Percentiles rank a stretch among this genome's conserved stretches.
Evolutionary conservation across 495 filamentous ascomycete species (phyloP).

Genomic region (Parachaetomium inaequale): DNA sequence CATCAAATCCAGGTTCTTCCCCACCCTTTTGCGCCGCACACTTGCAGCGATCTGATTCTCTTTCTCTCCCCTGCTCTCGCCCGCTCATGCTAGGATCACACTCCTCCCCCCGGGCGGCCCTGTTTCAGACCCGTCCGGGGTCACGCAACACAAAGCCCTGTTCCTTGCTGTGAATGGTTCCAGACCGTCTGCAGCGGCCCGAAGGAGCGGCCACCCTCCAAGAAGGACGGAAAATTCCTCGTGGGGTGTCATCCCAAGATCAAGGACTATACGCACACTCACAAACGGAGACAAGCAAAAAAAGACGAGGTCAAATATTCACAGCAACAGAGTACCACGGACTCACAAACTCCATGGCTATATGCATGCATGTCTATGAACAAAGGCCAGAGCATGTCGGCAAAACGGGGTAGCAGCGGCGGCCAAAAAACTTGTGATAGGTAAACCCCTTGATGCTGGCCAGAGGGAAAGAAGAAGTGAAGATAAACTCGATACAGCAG

Average conservation of each 20-base stretch:
- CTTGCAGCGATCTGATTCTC: not conserved
- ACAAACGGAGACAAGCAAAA: not conserved
- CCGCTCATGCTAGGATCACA: not conserved
- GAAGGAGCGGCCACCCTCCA: not conserved
- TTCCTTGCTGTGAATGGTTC: not conserved
- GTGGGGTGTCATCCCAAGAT: not conserved
- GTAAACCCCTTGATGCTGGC: not conserved
- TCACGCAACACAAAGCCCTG: not conserved
- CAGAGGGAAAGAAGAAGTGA: constrained; percentile 3
- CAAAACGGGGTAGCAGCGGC: not conserved
- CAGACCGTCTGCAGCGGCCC: constrained; percentile 5
- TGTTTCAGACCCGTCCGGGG: constrained; percentile 6
- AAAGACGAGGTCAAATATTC: not conserved
- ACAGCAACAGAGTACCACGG: not conserved
- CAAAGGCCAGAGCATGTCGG: not conserved
- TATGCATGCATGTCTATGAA: constrained; percentile 4
- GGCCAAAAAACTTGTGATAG: not conserved
- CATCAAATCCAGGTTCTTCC: not conserved
- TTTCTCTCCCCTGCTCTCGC: too few species aligned
- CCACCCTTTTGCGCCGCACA: not conserved
- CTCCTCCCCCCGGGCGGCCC: not conserved
- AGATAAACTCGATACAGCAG: not conserved
- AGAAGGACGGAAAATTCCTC: not conserved
- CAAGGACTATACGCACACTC: not conserved
- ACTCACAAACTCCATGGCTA: not conserved